Evolutionary conservation across 495 filamentous ascomycete species (phyloP).

Genomic region (Sabuloglossum arenarium): DNA sequence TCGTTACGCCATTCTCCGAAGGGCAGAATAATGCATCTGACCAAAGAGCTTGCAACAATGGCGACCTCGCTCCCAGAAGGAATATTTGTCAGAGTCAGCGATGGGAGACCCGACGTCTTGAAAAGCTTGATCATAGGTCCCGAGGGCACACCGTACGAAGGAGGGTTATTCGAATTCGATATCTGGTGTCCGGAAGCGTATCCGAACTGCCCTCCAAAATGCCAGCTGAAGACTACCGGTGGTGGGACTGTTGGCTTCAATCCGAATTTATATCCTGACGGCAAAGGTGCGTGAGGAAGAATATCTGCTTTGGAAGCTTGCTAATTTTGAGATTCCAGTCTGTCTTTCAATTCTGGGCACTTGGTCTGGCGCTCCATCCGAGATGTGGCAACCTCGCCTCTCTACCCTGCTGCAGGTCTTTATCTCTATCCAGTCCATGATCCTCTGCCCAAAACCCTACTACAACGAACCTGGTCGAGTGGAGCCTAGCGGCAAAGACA

Average conservation of each 20-base stretch:
- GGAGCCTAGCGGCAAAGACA: not conserved
- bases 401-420: conserved; percentile 2
- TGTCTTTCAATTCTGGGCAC: conserved; percentile 2
- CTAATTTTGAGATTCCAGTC: not conserved
- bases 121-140: conserved; percentile 38
- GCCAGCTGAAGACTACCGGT: conserved; percentile 1
- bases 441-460: conserved; percentile 1
- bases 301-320: not conserved
- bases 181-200: not conserved
- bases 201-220: conserved; percentile 2
- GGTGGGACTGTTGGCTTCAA: conserved; percentile 1
- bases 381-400: conserved; percentile 1
- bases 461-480: conserved; percentile 3
- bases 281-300: not conserved
- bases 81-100: conserved; percentile 34
- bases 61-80: conserved; percentile 25
- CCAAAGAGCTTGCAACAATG: conserved; percentile 4
- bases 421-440: conserved; percentile 4
- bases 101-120: conserved; percentile 31
- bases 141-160: conserved; percentile 34
- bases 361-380: not conserved
- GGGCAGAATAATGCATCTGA: conserved; percentile 2
- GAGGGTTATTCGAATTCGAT: conserved; percentile 32
- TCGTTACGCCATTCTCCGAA: not conserved
- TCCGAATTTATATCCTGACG: conserved; percentile 3